Percentiles rank a stretch among this genome's conserved stretches.
These are phyloP conservation scores for Penicillium nordicum DNA, from an alignment of 2,329 filamentous ascomycete genomes.

Conservation along the genomic window DNA sequence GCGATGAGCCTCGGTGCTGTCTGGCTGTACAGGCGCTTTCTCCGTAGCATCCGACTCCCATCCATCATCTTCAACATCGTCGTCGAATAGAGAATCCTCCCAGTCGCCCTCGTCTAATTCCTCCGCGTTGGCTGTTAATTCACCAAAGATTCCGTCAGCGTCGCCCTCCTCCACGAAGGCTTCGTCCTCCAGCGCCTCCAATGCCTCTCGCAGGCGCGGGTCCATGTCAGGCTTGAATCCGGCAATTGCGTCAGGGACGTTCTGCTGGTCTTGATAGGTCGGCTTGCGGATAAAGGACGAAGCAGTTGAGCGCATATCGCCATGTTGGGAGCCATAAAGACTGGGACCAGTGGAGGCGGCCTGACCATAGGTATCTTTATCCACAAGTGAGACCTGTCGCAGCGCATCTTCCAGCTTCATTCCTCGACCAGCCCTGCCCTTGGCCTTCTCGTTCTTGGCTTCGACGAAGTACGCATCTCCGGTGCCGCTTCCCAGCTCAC, in stretches of 20 bases:
- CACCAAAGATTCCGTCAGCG: slow-evolving; percentile 77
- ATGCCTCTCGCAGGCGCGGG: slow-evolving; percentile 78
- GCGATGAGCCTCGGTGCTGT: slow-evolving; percentile 20
- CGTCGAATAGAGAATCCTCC: slow-evolving; percentile 56
- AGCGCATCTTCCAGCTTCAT: slow-evolving; percentile 85
- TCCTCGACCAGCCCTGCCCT: slow-evolving; percentile 63
- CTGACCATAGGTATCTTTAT: slow-evolving; percentile 22
- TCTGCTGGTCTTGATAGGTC: slow-evolving; percentile 89
- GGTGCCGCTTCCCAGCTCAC: slow-evolving; percentile 69
- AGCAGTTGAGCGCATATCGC: slow-evolving; percentile 43
- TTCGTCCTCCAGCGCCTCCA: slow-evolving; percentile 93
- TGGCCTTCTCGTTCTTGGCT: slow-evolving; percentile 57
- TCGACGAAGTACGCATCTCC: slow-evolving; percentile 84
- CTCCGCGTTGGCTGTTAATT: slow-evolving; percentile 61
- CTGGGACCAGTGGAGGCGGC: slow-evolving; percentile 26
- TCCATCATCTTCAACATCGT: slow-evolving; percentile 66
- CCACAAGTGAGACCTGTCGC: slow-evolving; percentile 52
- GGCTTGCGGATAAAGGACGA: slow-evolving; percentile 73
- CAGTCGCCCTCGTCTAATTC: slow-evolving; percentile 81
- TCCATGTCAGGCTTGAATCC: slow-evolving; percentile 99
- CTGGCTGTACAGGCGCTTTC: slow-evolving; percentile 57
- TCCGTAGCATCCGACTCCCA: slow-evolving; percentile 95
- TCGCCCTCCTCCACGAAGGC: slow-evolving; percentile 77
- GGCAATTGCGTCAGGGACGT: slow-evolving; percentile 83
- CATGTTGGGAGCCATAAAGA: slow-evolving; percentile 46